Evolutionary conservation across 805 yeast genomes (phyloP).

Genomic region (Zygotorulaspora sp.): DNA sequence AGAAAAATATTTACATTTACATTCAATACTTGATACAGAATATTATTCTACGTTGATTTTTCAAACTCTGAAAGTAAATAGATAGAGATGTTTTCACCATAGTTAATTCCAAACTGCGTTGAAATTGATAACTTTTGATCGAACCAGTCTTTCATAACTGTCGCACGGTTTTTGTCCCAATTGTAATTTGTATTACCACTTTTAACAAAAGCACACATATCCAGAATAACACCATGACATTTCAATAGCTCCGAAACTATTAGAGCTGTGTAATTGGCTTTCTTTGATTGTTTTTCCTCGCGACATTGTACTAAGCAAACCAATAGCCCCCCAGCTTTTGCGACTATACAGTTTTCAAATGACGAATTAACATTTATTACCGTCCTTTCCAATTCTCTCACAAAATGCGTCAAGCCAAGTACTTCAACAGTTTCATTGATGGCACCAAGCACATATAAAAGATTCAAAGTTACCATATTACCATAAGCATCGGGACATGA

Average conservation of each 20-base stretch:
- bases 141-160: constrained; percentile 55
- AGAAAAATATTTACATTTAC: background rate
- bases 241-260: constrained; percentile 73
- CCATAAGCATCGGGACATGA: constrained; percentile 40
- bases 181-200: constrained; percentile 52
- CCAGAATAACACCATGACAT: constrained; percentile 76
- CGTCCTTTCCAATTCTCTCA: constrained; percentile 71
- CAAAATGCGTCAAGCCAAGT: constrained; percentile 87
- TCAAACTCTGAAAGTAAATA: constrained; percentile 55
- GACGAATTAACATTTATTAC: constrained; percentile 48
- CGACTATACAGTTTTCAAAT: constrained; percentile 54
- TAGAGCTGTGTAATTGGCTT: constrained; percentile 75
- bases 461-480: constrained; percentile 51
- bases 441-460: constrained; percentile 78
- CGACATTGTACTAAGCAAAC: constrained; percentile 68
- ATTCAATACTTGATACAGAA: too few relatives aligned
- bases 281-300: constrained; percentile 41
- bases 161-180: constrained; percentile 73
- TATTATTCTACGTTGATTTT: constrained; percentile 13
- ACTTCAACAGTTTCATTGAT: constrained; percentile 86
- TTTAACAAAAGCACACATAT: constrained; percentile 75
- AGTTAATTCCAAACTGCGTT: constrained; percentile 53
- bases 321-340: constrained; percentile 77
- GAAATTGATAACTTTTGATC: constrained; percentile 41
- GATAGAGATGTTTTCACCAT: constrained; percentile 62